phyloP scores from a whole-genome alignment of 1,284 basidiomycete species.

The Farysia itapuensis region DNA sequence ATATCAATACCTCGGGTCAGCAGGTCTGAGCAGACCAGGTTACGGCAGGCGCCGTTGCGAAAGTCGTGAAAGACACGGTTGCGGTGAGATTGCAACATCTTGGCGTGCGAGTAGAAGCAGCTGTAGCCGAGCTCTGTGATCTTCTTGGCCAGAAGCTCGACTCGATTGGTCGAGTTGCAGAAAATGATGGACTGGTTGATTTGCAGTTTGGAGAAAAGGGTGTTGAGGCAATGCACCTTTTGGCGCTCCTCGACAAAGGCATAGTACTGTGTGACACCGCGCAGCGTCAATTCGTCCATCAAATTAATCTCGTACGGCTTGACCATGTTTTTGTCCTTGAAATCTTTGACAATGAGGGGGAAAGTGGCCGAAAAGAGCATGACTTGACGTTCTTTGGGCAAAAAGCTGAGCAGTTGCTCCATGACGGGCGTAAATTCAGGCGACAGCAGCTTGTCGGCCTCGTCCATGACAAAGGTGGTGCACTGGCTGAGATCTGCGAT shows the following conservation, averaged over 20 bases:
- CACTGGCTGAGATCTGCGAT: slow-evolving; percentile 93
- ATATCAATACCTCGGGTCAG: slow-evolving; percentile 99
- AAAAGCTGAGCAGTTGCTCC: slow-evolving; percentile 86
- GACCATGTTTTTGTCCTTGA: slow-evolving; percentile 99
- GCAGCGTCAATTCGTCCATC: slow-evolving; percentile 98
- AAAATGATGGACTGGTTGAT: slow-evolving; percentile 99
- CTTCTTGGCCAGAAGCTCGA: slow-evolving; percentile 97
- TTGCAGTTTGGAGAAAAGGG: slow-evolving; percentile 95
- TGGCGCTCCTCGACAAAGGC: slow-evolving; percentile 98
- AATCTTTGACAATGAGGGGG: slow-evolving; percentile 98
- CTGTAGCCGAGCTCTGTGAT: slow-evolving; percentile 99
- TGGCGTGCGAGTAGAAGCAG: slow-evolving; percentile 99
- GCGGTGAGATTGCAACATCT: slow-evolving; percentile 97
- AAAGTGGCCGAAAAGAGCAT: slow-evolving; percentile 99
- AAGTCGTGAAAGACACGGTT: slow-evolving; percentile 99
- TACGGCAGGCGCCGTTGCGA: slow-evolving; percentile 94
- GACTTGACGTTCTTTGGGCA: slow-evolving; percentile 86
- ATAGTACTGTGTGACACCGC: slow-evolving; percentile 98
- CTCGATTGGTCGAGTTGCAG: slow-evolving; percentile 98
- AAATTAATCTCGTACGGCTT: slow-evolving; percentile 97
- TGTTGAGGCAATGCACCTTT: slow-evolving; percentile 98
- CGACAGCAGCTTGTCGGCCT: slow-evolving; percentile 95
- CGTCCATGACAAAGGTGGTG: slow-evolving; percentile 81
- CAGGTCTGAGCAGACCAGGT: slow-evolving; percentile 91
- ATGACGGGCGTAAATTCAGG: slow-evolving; percentile 98